phyloP scores from a whole-genome alignment of 805 yeast species.

The Lachancea thermotolerans region DNA sequence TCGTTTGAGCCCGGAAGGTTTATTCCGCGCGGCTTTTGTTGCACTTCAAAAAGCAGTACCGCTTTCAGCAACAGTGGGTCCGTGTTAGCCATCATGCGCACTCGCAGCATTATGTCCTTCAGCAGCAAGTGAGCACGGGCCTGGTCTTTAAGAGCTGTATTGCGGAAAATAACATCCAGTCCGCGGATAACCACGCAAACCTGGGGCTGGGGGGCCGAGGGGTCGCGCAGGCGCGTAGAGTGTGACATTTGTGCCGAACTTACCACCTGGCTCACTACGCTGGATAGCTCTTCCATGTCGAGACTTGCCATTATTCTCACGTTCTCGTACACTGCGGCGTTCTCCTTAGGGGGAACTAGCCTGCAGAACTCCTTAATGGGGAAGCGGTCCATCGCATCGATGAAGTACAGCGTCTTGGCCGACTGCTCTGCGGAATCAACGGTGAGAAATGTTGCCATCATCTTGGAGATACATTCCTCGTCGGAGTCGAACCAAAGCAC shows the following conservation, averaged over 20 bases:
- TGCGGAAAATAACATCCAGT: conserved; percentile 25
- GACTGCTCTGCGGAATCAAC: not conserved
- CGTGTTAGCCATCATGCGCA: conserved; percentile 18
- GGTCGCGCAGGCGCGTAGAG: not conserved
- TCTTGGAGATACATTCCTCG: not conserved
- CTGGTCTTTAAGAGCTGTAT: conserved; percentile 17
- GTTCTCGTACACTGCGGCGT: conserved; percentile 20
- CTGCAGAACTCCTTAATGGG: conserved; percentile 24
- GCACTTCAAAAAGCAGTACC: not conserved
- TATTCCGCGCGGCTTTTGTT: not conserved
- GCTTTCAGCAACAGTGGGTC: not conserved
- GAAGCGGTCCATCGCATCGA: conserved; percentile 29
- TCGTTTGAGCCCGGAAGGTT: not conserved
- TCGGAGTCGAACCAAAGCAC: conserved; percentile 3
- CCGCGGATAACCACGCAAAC: conserved; percentile 20
- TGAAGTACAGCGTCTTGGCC: conserved; percentile 17
- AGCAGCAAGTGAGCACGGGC: conserved; percentile 18
- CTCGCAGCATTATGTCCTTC: conserved; percentile 17
- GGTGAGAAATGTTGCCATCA: conserved; percentile 3
- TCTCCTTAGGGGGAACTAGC: conserved; percentile 12
- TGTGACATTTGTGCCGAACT: conserved; percentile 7
- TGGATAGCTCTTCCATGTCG: conserved; percentile 22
- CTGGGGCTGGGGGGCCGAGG: conserved; percentile 3
- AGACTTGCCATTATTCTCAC: conserved; percentile 23
- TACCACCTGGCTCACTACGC: conserved; percentile 11